Evolutionary conservation across 768 basidiomycete species (phyloP), one percentile per base, ranked within the genome.

Genomic region (Gloeostereum incarnatum): DNA sequence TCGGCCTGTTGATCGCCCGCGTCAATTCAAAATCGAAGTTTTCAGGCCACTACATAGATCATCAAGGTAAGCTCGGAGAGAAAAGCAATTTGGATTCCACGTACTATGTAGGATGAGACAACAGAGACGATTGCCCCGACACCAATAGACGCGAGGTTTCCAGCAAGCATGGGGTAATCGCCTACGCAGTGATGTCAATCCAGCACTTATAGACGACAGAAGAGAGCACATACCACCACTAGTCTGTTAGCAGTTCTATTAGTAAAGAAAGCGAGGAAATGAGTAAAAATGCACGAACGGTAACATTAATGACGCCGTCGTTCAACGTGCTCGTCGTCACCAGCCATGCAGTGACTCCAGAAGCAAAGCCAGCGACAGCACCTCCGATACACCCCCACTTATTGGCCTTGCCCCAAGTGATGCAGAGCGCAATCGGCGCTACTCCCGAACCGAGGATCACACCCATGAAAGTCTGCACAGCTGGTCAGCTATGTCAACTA

Each of bases 381-480:
- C 86, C 93, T n/a, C 56, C 60, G 38, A 91, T 71, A 52, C 87
- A 89, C 6, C 87, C 93, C 60, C 71, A 73, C 52, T 83, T 86
- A 61, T 89, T 96, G 17, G 89, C 86, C 51, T 78, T 82, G 41
- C 63, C 71, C 87, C 89, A 92, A 2, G 86, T 82, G 39, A 93
- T 75, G 46, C 78, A 84, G 16, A 90, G 64, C 0, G 90, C 91
- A 45, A 93, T 87, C 1, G 89, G 88, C 3, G 81, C 82, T 35
- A 94, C 92, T 3, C 73, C 89, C 2, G 81, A 83, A 2, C 91
- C 88, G 9, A 90, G 71, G 26, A 88, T 74, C 35, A 87, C 82
- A 2, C 89, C 88, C 86, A 89, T 89, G 58, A 88, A 87, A 5
- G 80, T 84, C 84, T 86, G 25, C 14, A 8, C 26, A 14, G n/a